Conservation (phyloP, 2,329 filamentous ascomycete genomes). For the Verticillium klebahnii region DNA sequence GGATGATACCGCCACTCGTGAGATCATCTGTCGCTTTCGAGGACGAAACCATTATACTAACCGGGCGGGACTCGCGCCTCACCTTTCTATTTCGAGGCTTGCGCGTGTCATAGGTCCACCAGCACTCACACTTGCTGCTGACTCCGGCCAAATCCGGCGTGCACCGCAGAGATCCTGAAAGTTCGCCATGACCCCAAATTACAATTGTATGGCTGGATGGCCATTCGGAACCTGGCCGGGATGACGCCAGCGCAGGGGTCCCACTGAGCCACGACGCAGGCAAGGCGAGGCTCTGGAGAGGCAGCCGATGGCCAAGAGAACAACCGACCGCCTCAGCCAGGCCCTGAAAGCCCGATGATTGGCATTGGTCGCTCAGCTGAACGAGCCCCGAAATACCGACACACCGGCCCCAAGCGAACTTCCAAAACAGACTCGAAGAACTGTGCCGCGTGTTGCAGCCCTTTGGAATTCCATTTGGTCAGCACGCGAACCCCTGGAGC, state of each 20-base stretch:
- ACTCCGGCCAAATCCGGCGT: no score
- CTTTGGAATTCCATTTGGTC: not conserved
- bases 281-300: not conserved
- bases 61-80: no score
- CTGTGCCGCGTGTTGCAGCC: not conserved
- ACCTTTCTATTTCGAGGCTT: no score
- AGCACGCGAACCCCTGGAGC: no score
- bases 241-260: not conserved
- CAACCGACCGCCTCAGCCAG: not conserved
- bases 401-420: not conserved
- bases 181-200: not conserved
- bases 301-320: not conserved
- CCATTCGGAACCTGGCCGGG: no score
- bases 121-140: no score
- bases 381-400: not conserved
- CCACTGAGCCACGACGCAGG: not conserved
- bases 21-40: no score
- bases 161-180: no score
- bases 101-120: no score
- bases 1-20: no score
- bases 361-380: not conserved
- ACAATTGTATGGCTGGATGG: not conserved
- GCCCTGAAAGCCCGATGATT: not conserved
- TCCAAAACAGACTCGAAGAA: not conserved
- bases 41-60: no score